phyloP scores from a whole-genome alignment of 257 asterid species.

The Solanum virginianum region DNA sequence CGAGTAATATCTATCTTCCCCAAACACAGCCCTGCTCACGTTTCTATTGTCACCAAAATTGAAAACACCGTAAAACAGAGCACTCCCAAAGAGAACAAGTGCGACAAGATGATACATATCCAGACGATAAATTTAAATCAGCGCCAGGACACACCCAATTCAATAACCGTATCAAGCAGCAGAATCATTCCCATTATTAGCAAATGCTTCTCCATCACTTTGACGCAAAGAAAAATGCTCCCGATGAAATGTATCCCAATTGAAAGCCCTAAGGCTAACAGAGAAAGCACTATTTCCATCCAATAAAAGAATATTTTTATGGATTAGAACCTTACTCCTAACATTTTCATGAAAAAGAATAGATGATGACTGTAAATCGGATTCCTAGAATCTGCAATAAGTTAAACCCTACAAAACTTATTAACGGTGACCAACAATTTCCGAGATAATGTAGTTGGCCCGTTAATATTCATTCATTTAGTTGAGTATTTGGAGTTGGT shows the following conservation, averaged over 20 bases:
- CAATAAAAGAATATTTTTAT: constrained; percentile 26
- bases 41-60: constrained; percentile 39
- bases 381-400: not conserved
- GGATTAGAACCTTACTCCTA: constrained; percentile 39
- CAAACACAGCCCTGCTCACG: constrained; percentile 36
- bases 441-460: too few relatives aligned
- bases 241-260: constrained; percentile 19
- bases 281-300: constrained; percentile 17
- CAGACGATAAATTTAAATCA: constrained; percentile 21
- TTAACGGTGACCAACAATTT: too few relatives aligned
- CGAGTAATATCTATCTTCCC: constrained; percentile 51
- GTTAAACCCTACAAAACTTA: too few relatives aligned
- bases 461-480: too few relatives aligned
- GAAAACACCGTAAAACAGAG: constrained; percentile 32
- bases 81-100: constrained; percentile 19
- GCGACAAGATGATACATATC: constrained; percentile 27
- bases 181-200: constrained; percentile 29
- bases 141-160: constrained; percentile 37
- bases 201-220: constrained; percentile 35
- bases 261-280: constrained; percentile 31
- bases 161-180: constrained; percentile 26
- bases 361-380: not conserved
- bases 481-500: too few relatives aligned
- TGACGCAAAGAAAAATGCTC: constrained; percentile 27
- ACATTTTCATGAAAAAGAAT: not conserved